These are phyloP conservation scores for Pestalotiopsis sp. DNA, from an alignment of 2,329 filamentous ascomycete genomes.

Conservation along the genomic window DNA sequence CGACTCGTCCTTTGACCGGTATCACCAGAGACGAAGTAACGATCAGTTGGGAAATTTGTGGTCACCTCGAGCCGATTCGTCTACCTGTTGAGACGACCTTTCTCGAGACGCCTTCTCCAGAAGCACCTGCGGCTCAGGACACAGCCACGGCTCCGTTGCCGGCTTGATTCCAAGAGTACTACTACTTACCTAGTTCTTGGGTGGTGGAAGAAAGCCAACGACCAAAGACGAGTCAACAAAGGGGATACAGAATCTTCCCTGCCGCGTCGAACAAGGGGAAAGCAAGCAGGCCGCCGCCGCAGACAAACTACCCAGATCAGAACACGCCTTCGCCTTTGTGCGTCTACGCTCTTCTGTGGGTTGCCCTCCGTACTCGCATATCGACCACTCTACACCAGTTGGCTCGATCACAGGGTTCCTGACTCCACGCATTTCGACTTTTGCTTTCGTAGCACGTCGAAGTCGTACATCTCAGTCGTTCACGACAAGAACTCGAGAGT, in stretches of 20 bases:
- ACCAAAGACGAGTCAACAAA: not conserved
- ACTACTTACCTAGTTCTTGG: not conserved
- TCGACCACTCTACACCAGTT: not conserved
- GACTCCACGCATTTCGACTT: not conserved
- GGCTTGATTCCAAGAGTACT: not conserved
- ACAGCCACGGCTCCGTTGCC: too few relatives aligned
- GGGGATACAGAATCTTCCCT: not conserved
- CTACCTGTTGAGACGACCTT: not conserved
- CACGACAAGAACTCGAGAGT: not conserved
- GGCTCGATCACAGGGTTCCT: too few relatives aligned
- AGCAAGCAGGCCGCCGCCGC: not conserved
- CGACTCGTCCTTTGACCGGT: not conserved
- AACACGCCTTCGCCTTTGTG: not conserved
- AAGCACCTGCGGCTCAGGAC: not conserved
- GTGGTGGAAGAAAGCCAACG: slow-evolving; percentile 2
- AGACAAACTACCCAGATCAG: not conserved
- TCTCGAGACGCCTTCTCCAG: not conserved
- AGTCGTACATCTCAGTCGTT: not conserved
- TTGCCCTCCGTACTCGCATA: not conserved
- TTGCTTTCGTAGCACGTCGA: not conserved
- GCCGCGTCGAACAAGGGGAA: not conserved
- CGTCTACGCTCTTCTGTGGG: not conserved
- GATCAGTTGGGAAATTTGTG: not conserved
- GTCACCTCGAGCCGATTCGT: not conserved
- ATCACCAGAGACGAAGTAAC: not conserved